Conservation (phyloP, 495 filamentous ascomycete species). For the Schizothecium vesticola region DNA sequence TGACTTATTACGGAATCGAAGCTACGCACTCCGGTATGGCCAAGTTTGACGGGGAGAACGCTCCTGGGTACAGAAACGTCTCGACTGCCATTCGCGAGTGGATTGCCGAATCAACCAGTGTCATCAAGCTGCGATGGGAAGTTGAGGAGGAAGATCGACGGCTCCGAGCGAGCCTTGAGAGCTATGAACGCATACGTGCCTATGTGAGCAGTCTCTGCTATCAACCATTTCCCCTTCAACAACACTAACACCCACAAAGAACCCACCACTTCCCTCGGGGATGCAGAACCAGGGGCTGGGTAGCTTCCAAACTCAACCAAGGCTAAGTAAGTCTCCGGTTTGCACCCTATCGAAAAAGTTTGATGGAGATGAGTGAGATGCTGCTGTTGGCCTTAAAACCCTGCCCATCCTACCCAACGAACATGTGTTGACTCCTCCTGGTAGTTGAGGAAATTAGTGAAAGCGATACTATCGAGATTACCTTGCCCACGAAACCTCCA, state of each 20-base stretch:
- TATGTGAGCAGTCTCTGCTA: constrained; percentile 31
- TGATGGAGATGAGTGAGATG: constrained; percentile 13
- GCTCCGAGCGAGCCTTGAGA: constrained; percentile 36
- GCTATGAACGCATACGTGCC: constrained; percentile 36
- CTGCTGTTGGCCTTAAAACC: not conserved
- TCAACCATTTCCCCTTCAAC: not conserved
- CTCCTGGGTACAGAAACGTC: constrained; percentile 70
- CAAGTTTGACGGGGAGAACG: constrained; percentile 68
- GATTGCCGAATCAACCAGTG: constrained; percentile 52
- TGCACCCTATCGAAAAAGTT: constrained; percentile 1
- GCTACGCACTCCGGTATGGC: constrained; percentile 84
- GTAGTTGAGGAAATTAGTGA: constrained; percentile 27
- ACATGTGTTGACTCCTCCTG: constrained; percentile 30
- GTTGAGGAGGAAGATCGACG: constrained; percentile 54
- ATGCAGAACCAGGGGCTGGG: constrained; percentile 17
- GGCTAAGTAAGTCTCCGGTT: constrained; percentile 1
- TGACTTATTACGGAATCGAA: constrained; percentile 72
- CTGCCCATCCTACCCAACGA: constrained; percentile 1
- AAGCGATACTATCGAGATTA: constrained; percentile 31
- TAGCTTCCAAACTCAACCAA: constrained; percentile 16
- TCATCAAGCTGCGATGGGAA: constrained; percentile 58
- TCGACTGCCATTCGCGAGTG: constrained; percentile 68
- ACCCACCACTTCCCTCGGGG: constrained; percentile 1
- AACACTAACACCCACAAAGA: not conserved
- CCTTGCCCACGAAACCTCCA: constrained; percentile 14